Evolutionary conservation across 23 red algal species (phyloP), one percentile per base, ranked within the genome.

Genomic region (Agarophyton chilense): DNA sequence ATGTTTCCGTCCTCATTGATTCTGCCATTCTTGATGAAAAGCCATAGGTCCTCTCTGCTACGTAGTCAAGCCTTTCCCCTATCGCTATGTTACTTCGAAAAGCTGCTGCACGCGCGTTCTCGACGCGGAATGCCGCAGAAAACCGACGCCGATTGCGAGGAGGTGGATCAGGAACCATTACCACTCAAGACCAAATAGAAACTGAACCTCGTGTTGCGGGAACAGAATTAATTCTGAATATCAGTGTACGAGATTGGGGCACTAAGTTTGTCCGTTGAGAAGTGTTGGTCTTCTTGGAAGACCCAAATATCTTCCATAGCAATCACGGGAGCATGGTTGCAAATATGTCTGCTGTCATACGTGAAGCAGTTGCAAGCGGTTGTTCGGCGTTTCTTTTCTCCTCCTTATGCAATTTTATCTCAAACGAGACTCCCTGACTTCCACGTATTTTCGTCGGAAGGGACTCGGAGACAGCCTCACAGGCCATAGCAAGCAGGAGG

Each of bases 241-340:
- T 91, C 1, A 64, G 76, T 24, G 46, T 36, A 18, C 88, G 88
- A 50, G 91, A 94, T 56, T 94, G 91, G 91, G 91, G 91, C 25
- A 60, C 72, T 4, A 94, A 94, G 45, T 36, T 65, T 52, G 91
- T 56, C 34, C 46, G 82, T 32, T 25, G 91, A 56, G 82, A 94
- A 43, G 42, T 94, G 28, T 24, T 94, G 4, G 40, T 51, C 16
- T 81, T 94, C 24, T 54, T 94, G 46, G 91, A 94, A 41, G 91
- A 94, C 73, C 47, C 91, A 52, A 86, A 85, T 56, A 87, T 94
- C 82, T 94, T 94, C 71, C 78, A 77, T 52, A 81, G 91, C 2
- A 94, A 94, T 35, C 54, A 85, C 28, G 71, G 74, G 31, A 35
- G 72, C 25, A 52, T 79, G 36, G 25, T 94, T 49, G 71, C 55